phyloP scores from a whole-genome alignment of 2,329 filamentous ascomycete genomes.

The Cladosporium colombiae region DNA sequence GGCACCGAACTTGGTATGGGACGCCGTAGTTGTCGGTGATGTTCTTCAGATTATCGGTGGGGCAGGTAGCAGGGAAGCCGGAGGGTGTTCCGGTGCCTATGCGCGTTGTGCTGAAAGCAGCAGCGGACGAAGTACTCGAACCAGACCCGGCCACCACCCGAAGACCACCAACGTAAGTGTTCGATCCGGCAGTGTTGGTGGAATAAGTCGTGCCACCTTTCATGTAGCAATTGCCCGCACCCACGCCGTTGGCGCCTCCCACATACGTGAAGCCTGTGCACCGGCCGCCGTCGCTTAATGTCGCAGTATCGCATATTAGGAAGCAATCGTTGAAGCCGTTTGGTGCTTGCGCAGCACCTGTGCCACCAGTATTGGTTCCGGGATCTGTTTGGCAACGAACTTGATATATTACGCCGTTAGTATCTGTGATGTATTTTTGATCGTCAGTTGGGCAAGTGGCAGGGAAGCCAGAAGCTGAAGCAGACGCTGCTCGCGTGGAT shows the following conservation, averaged over 20 bases:
- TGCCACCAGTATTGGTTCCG: background rate
- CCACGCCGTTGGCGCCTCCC: background rate
- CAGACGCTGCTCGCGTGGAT: background rate
- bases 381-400: background rate
- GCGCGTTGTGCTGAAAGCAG: background rate
- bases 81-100: background rate
- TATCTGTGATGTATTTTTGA: background rate
- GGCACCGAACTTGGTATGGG: background rate
- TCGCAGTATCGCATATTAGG: background rate
- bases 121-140: background rate
- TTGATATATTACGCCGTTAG: background rate
- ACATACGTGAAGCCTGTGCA: background rate
- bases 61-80: background rate
- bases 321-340: background rate
- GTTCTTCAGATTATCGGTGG: background rate
- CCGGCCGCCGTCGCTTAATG: background rate
- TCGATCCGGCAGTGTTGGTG: background rate
- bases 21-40: background rate
- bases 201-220: background rate
- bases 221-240: background rate
- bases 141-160: background rate
- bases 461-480: background rate
- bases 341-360: background rate
- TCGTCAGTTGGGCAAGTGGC: background rate
- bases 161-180: background rate